Evolutionary conservation across 1,284 basidiomycete species (phyloP), one percentile per base, ranked within the genome.

Genomic region (Hymenochaete sp.): DNA sequence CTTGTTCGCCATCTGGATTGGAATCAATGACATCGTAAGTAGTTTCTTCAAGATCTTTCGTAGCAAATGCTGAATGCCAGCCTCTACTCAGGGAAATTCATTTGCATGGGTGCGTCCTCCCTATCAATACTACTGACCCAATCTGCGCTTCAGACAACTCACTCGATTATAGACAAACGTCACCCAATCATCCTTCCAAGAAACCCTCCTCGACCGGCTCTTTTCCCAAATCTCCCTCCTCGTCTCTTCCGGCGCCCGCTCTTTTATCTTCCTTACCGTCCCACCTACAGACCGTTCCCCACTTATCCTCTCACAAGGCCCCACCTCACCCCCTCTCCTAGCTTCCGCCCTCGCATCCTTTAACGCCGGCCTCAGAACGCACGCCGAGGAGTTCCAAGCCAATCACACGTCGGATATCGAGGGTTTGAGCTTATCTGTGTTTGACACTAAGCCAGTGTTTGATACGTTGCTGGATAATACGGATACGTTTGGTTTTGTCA

Each of bases 241-340:
- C 3, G 4, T 43, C 4, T 6, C 13, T 16, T 31, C 32, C 8
- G 78, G 79, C 26, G 79, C 74, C 26, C 73, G 77, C 14, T 71
- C 72, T 29, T 82, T 81, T 63, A 61, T 81, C 11, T 78, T 82
- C 64, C 62, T 82, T 35, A 79, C 74, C n/a, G 77, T 82, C 8
- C 79, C 79, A 1, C 76, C 78, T 6, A 72, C 70, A 19, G 67
- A 82, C 54, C 70, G 77, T 38, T 67, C 78, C 0, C 79, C 79
- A 1, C 64, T 78, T 10, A 58, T 71, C 47, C 48, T 77, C 21
- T 63, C 67, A 51, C 73, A 77, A 64, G 77, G 77, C 4, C 44
- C 59, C 1, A 48, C 55, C 1, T 60, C 62, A 10, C 64, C 64
- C 19, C 47, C 60, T 0, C 58, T 58, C 21, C 65, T 79, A 51